Conservation (phyloP, 768 basidiomycete genomes). For the Pulveroboletus sp. region DNA sequence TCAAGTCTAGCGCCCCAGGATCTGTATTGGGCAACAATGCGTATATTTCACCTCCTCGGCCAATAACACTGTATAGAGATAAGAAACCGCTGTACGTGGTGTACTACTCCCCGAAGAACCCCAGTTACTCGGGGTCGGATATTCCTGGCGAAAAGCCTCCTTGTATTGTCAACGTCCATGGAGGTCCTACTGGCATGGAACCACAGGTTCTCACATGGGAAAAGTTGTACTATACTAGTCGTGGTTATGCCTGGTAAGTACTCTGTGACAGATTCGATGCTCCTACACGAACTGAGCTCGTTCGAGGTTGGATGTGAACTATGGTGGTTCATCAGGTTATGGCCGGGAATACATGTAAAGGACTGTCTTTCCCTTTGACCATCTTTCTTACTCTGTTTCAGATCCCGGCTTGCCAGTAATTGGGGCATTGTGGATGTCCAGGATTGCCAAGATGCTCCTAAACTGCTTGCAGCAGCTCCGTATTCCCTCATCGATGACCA, state of each 20-base stretch:
- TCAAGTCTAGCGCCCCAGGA: constrained; percentile 24
- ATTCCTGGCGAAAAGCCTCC: constrained; percentile 58
- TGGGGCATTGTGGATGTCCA: constrained; percentile 76
- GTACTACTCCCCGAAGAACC: constrained; percentile 65
- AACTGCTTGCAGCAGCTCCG: constrained; percentile 40
- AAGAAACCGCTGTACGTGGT: constrained; percentile 51
- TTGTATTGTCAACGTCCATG: constrained; percentile 60
- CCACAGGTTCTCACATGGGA: constrained; percentile 47
- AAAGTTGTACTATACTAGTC: constrained; percentile 63
- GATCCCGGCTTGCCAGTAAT: constrained; percentile 47
- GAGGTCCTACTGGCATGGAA: constrained; percentile 59
- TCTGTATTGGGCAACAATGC: constrained; percentile 3
- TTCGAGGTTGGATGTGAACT: constrained; percentile 66
- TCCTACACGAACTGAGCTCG: background rate
- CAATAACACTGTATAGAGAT: constrained; percentile 39
- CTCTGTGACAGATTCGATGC: no score
- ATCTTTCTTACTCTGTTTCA: constrained; percentile 17
- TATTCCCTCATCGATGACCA: constrained; percentile 56
- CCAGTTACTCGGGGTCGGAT: constrained; percentile 47
- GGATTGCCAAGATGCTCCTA: constrained; percentile 56
- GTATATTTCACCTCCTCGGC: constrained; percentile 45
- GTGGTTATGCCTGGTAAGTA: constrained; percentile 67
- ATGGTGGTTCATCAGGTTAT: constrained; percentile 71
- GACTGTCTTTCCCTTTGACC: background rate
- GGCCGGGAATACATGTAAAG: constrained; percentile 59